These are phyloP conservation scores for Plenodomus tracheiphilus DNA, from an alignment of 2,329 filamentous ascomycete species.

Conservation along the genomic window DNA sequence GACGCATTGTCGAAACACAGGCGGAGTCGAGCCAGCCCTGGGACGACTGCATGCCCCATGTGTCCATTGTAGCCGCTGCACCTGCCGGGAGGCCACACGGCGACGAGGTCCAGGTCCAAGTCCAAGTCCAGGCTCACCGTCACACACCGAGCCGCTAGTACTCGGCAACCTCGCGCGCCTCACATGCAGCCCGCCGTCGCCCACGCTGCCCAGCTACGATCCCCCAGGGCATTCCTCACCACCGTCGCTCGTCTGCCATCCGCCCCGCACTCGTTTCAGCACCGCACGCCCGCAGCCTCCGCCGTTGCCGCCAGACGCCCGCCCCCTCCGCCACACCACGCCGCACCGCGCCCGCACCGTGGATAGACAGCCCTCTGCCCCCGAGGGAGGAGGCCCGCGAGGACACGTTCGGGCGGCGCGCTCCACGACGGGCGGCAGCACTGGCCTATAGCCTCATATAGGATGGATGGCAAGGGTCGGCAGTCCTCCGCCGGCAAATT, in stretches of 20 bases:
- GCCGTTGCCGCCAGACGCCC: slow-evolving; percentile 1
- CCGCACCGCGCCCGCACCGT: neutral
- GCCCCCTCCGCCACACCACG: neutral
- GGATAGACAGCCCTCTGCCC: neutral
- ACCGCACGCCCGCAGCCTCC: neutral
- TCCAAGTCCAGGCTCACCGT: too few relatives aligned
- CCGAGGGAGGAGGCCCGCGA: slow-evolving; percentile 5
- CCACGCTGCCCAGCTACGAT: slow-evolving; percentile 8
- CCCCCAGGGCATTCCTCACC: slow-evolving; percentile 4
- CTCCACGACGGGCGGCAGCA: slow-evolving; percentile 8
- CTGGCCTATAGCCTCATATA: slow-evolving; percentile 20
- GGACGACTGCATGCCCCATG: slow-evolving; percentile 1
- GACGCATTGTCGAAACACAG: slow-evolving; percentile 11
- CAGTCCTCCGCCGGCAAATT: slow-evolving; percentile 82
- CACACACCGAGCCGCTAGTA: slow-evolving; percentile 10
- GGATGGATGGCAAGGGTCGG: slow-evolving; percentile 72
- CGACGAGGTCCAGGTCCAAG: too few relatives aligned
- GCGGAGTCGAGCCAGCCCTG: slow-evolving; percentile 4
- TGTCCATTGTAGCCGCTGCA: too few relatives aligned
- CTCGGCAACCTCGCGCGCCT: slow-evolving; percentile 23
- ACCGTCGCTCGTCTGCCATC: neutral
- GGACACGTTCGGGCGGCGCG: slow-evolving; percentile 13
- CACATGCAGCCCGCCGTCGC: slow-evolving; percentile 15
- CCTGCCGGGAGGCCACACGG: too few relatives aligned
- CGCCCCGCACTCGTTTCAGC: slow-evolving; percentile 19